Evolutionary conservation across 75 land plant genomes (phyloP).

Genomic region (Selaginella moellendorffii): DNA sequence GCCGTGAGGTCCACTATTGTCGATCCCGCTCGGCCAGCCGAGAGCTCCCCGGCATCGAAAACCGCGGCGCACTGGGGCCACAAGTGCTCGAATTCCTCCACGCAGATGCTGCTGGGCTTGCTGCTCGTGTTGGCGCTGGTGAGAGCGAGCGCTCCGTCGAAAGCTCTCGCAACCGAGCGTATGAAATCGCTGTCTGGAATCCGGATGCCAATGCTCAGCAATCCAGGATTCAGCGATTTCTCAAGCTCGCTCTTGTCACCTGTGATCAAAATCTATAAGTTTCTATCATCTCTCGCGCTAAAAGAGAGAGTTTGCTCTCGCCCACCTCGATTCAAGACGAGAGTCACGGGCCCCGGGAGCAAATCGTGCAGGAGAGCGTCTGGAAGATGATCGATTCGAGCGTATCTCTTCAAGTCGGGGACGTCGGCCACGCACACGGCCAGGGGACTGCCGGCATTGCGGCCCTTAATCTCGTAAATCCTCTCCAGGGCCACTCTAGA

Average conservation of each 20-base stretch:
- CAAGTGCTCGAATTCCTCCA: conserved; percentile 63
- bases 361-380: conserved; percentile 49
- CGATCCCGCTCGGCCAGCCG: conserved; percentile 81
- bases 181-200: conserved; percentile 74
- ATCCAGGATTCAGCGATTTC: conserved; percentile 78
- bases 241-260: conserved; percentile 66
- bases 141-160: conserved; percentile 80
- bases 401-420: conserved; percentile 46
- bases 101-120: conserved; percentile 58
- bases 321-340: conserved; percentile 59
- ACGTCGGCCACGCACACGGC: conserved; percentile 90
- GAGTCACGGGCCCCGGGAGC: conserved; percentile 94
- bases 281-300: background rate
- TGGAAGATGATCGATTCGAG: conserved; percentile 61
- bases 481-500: conserved; percentile 53
- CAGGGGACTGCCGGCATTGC: conserved; percentile 55
- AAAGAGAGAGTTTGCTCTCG: no score
- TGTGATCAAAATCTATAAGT: conserved; percentile 15
- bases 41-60: conserved; percentile 76
- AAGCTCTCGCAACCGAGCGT: conserved; percentile 44
- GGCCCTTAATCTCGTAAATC: conserved; percentile 90
- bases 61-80: conserved; percentile 78
- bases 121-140: conserved; percentile 91
- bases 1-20: conserved; percentile 68
- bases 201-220: conserved; percentile 74